Base-by-base conservation (phyloP, 805 yeast genomes). In the Cephaloascus albidus region DNA sequence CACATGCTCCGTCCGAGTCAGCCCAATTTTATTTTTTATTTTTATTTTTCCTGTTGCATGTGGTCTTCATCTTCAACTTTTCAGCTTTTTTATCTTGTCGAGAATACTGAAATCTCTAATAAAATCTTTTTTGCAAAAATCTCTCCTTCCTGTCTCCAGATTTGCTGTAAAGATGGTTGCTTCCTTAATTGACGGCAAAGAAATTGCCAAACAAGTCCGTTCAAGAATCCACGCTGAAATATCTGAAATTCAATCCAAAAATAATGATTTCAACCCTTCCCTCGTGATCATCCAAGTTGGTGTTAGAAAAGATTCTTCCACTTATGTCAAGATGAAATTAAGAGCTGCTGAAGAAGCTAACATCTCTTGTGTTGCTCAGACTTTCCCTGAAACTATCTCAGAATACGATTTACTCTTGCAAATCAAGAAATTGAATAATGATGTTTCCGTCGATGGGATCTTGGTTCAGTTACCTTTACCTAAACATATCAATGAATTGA, bases 401-500 rank as follows among this genome's bases (percentile, higher is more conserved):
- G 81, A 84, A 58, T 60, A 67, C 35, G 78, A 72, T 43, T 54
- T 84, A 30, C 56, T 83, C 43, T 64, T 63, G 48, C 58, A 68
- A 50, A 78, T 84, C 45, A 61, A 67, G 27, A 62, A 59, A 30
- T 68, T 84, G 47, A 85, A 85, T 63, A 60, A 66, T 36, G 80
- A 79, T 48, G 53, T 65, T 20, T 52, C 68, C 18, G 81, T 84
- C 36, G 84, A 84, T 50, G 94, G 93, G 34, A 64, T 85, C 38
- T 63, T 85, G 49, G 78, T 85, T 41, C 95, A 85, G 58, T 66
- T 85, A 41, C 95, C 95, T 4, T 59, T 85, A 38, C 95, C 94
- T 28, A 57, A 60, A 12, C 88, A 81, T 51, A 62, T 84, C 42
- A 74, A 81, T 54, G 88, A 83, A 58, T 70, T 80, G 32, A 66